Conservation (phyloP, 345 rosid species). For the Trapa bicornis region DNA sequence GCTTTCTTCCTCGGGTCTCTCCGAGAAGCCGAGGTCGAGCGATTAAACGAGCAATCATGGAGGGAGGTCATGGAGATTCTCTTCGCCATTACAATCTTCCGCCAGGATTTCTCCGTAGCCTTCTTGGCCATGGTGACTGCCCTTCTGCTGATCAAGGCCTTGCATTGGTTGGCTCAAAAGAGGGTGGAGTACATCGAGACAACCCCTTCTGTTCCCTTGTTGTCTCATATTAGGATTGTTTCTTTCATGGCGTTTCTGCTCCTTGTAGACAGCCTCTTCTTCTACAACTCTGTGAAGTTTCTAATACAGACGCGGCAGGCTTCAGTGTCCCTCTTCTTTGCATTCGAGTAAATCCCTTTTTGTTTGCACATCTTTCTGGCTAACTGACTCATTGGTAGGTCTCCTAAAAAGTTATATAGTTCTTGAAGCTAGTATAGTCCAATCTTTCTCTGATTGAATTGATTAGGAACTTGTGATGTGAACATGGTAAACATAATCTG, state of each 20-base stretch:
- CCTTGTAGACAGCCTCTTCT: constrained; percentile 46
- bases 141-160: constrained; percentile 60
- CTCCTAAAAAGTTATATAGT: not conserved
- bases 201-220: constrained; percentile 61
- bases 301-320: constrained; percentile 55
- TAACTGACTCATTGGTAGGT: too few relatives aligned
- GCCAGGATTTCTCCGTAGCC: constrained; percentile 75
- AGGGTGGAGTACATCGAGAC: constrained; percentile 95
- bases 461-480: not conserved
- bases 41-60: constrained; percentile 88
- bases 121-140: constrained; percentile 82
- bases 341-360: constrained; percentile 67
- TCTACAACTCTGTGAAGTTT: constrained; percentile 48
- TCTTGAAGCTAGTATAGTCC: not conserved
- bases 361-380: not conserved
- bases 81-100: constrained; percentile 79
- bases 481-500: not conserved
- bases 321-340: constrained; percentile 82
- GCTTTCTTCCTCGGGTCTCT: constrained; percentile 75
- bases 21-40: constrained; percentile 89
- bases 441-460: not conserved
- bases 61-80: constrained; percentile 94
- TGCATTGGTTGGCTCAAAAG: constrained; percentile 96
- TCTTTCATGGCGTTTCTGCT: constrained; percentile 76
- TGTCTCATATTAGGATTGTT: constrained; percentile 63